Conservation (phyloP, 805 yeast species). For the Hanseniaspora lachancei region DNA sequence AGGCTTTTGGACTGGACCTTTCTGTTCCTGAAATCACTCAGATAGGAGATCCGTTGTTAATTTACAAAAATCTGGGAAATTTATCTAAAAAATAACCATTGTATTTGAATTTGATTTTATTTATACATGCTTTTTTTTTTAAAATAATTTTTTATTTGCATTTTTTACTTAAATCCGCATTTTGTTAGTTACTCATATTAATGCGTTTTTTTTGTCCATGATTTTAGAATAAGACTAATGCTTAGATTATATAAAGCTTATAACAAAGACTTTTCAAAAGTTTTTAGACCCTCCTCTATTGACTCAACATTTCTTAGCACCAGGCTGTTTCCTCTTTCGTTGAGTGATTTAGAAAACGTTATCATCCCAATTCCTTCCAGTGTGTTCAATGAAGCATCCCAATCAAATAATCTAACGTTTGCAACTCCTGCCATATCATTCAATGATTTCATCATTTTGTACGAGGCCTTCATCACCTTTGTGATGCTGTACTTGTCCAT, state of each 20-base stretch:
- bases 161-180: too few relatives aligned
- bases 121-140: slow-evolving; percentile 27
- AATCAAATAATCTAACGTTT: slow-evolving; percentile 40
- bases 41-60: slow-evolving; percentile 82
- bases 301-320: slow-evolving; percentile 33
- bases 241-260: slow-evolving; percentile 28
- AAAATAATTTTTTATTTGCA: slow-evolving; percentile 13
- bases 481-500: slow-evolving; percentile 28
- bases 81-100: neutral
- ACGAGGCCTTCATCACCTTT: neutral
- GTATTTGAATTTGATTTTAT: neutral
- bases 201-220: too few relatives aligned
- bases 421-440: slow-evolving; percentile 33
- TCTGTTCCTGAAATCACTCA: slow-evolving; percentile 72
- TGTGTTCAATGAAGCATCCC: slow-evolving; percentile 45
- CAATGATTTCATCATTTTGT: slow-evolving; percentile 21
- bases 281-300: slow-evolving; percentile 35
- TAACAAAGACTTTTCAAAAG: slow-evolving; percentile 43
- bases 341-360: slow-evolving; percentile 49
- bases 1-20: slow-evolving; percentile 74
- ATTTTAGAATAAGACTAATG: neutral
- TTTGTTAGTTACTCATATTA: too few relatives aligned
- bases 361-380: slow-evolving; percentile 69
- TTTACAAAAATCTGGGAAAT: slow-evolving; percentile 37
- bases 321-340: slow-evolving; percentile 54